These are phyloP conservation scores for Penicillium griseofulvum DNA, from an alignment of 2,329 filamentous ascomycete species.

Conservation along the genomic window DNA sequence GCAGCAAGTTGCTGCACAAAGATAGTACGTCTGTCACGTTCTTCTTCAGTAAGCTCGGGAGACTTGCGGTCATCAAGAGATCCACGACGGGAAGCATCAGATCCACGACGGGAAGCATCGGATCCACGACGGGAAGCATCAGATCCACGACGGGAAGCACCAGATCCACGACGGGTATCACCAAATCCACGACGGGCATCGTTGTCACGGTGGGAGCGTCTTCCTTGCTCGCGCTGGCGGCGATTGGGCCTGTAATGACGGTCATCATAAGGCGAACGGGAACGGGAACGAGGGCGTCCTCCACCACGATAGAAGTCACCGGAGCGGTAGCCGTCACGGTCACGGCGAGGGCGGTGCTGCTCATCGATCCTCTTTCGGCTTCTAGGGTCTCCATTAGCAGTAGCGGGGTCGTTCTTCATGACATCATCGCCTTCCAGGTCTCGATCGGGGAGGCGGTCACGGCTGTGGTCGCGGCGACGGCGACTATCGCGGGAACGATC, in stretches of 20 bases:
- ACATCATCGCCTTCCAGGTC: conserved; percentile 58
- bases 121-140: conserved; percentile 21
- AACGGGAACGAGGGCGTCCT: conserved; percentile 65
- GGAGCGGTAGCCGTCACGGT: conserved; percentile 54
- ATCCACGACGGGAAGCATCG: conserved; percentile 46
- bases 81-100: conserved; percentile 34
- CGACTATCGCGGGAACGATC: conserved; percentile 57
- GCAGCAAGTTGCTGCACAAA: conserved; percentile 98
- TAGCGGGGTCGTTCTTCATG: conserved; percentile 70
- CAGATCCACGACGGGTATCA: conserved; percentile 37
- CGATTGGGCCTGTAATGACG: conserved; percentile 53
- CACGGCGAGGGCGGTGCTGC: conserved; percentile 68
- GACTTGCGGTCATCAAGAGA: conserved; percentile 48
- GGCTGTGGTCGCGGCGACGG: conserved; percentile 60
- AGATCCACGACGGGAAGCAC: conserved; percentile 46
- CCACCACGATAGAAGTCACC: conserved; percentile 71
- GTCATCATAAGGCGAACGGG: conserved; percentile 67
- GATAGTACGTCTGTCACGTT: conserved; percentile 92
- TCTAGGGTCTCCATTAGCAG: conserved; percentile 66
- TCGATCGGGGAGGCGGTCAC: conserved; percentile 50
- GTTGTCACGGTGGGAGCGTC: conserved; percentile 53
- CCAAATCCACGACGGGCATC: conserved; percentile 43
- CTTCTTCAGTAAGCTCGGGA: conserved; percentile 82
- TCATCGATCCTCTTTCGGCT: conserved; percentile 79
- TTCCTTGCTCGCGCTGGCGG: conserved; percentile 49